Evolutionary conservation across 179 eudicot species (phyloP).

Genomic region (Nepenthes alata): DNA sequence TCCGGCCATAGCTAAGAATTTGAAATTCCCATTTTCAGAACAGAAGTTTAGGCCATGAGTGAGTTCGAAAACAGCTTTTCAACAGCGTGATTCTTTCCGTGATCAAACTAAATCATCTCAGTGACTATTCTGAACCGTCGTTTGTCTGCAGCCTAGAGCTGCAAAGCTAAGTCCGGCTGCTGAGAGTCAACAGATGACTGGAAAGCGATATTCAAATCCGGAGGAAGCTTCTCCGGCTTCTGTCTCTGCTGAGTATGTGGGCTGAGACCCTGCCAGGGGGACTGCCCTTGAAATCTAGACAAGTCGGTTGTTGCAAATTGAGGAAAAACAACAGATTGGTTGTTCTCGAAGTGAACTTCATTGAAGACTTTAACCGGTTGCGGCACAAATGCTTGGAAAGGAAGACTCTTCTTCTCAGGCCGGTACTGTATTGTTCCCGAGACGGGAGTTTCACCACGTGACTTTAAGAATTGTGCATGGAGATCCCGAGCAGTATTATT

Average conservation of each 20-base stretch:
- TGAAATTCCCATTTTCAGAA: no score
- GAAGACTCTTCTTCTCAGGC: slow-evolving; percentile 32
- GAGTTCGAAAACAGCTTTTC: no score
- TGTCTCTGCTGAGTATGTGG: slow-evolving; percentile 43
- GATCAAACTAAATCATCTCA: no score
- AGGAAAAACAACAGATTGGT: slow-evolving; percentile 18
- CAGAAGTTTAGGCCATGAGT: no score
- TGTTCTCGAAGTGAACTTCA: no score
- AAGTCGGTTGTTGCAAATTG: slow-evolving; percentile 43
- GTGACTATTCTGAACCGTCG: no score
- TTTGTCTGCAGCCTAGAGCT: slow-evolving; percentile 33
- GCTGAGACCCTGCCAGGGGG: slow-evolving; percentile 45
- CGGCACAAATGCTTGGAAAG: slow-evolving; percentile 36
- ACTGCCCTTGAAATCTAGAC: slow-evolving; percentile 57
- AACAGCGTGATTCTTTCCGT: no score
- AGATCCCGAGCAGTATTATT: slow-evolving; percentile 31
- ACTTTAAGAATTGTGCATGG: slow-evolving; percentile 42
- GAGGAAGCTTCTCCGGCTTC: slow-evolving; percentile 67
- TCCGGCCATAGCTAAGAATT: no score
- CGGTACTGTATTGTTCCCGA: slow-evolving; percentile 29
- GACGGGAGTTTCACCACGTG: slow-evolving; percentile 36
- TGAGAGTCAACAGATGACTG: slow-evolving; percentile 85
- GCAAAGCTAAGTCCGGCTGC: slow-evolving; percentile 95
- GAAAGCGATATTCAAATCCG: slow-evolving; percentile 81
- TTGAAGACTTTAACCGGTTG: slow-evolving; percentile 26